Conservation (phyloP, 371 early-diverging fungal species). For the Choanephora cucurbitarum region DNA sequence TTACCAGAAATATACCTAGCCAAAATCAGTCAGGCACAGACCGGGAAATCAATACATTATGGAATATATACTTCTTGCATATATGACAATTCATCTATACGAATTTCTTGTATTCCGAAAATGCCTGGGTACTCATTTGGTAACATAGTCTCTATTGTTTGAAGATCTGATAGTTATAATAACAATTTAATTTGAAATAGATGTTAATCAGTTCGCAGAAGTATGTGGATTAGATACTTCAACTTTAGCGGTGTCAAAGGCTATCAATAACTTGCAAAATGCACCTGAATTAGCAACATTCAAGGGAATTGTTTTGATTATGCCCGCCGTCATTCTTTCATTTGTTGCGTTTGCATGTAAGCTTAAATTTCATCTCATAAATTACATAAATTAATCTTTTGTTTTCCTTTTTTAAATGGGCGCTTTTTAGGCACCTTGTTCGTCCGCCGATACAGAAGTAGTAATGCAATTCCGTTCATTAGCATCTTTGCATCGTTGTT, state of each 20-base stretch:
- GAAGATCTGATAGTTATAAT: neutral
- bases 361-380: neutral
- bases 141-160: conserved; percentile 8
- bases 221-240: conserved; percentile 16
- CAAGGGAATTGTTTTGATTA: conserved; percentile 26
- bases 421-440: conserved; percentile 13
- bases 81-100: conserved; percentile 16
- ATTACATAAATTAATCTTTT: neutral
- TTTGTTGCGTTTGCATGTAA: conserved; percentile 28
- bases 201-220: conserved; percentile 16
- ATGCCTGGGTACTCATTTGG: conserved; percentile 26
- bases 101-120: conserved; percentile 24
- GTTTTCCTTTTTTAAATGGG: neutral
- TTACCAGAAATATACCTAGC: conserved; percentile 31
- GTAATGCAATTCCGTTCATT: conserved; percentile 29
- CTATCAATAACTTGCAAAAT: conserved; percentile 8
- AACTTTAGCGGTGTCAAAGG: neutral
- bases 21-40: conserved; percentile 25
- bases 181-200: conserved; percentile 7
- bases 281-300: conserved; percentile 12
- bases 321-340: conserved; percentile 32
- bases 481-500: conserved; percentile 26
- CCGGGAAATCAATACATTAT: conserved; percentile 31
- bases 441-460: conserved; percentile 24
- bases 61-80: conserved; percentile 41